phyloP scores from a whole-genome alignment of 108 stramenopile genomes.

The Schizochytrium sp. region DNA sequence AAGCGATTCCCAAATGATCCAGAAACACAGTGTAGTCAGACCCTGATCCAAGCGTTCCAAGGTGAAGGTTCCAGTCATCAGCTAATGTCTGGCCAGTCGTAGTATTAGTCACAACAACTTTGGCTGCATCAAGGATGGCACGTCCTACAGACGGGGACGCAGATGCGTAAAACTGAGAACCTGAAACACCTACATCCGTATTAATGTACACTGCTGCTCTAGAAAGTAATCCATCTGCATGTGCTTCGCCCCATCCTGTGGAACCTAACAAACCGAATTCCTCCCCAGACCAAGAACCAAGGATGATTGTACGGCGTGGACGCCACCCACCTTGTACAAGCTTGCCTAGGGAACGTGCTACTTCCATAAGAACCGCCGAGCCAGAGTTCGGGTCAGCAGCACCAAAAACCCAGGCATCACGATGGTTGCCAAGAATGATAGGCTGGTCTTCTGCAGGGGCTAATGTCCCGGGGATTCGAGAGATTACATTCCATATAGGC shows the following conservation, averaged over 20 bases:
- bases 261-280: slow-evolving; percentile 80
- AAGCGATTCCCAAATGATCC: slow-evolving; percentile 80
- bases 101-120: slow-evolving; percentile 65
- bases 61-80: slow-evolving; percentile 68
- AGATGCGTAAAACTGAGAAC: slow-evolving; percentile 66
- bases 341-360: slow-evolving; percentile 74
- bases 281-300: slow-evolving; percentile 82
- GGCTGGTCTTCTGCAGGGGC: slow-evolving; percentile 65
- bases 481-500: slow-evolving; percentile 79
- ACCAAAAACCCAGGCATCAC: slow-evolving; percentile 84
- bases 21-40: slow-evolving; percentile 82
- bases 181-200: slow-evolving; percentile 79
- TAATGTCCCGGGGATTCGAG: slow-evolving; percentile 72
- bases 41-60: slow-evolving; percentile 76
- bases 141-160: slow-evolving; percentile 76
- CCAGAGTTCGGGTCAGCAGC: slow-evolving; percentile 82
- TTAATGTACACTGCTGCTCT: slow-evolving; percentile 77
- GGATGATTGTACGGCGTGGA: slow-evolving; percentile 75
- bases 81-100: slow-evolving; percentile 62
- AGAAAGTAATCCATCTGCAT: slow-evolving; percentile 65
- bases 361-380: slow-evolving; percentile 77
- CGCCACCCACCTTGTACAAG: slow-evolving; percentile 73
- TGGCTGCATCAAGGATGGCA: slow-evolving; percentile 64
- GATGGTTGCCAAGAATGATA: slow-evolving; percentile 79
- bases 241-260: slow-evolving; percentile 81